Percentiles rank a stretch among this genome's conserved stretches.
Evolutionary conservation across 2,329 filamentous ascomycete species (phyloP).

Genomic region (Colletotrichum spinosum): DNA sequence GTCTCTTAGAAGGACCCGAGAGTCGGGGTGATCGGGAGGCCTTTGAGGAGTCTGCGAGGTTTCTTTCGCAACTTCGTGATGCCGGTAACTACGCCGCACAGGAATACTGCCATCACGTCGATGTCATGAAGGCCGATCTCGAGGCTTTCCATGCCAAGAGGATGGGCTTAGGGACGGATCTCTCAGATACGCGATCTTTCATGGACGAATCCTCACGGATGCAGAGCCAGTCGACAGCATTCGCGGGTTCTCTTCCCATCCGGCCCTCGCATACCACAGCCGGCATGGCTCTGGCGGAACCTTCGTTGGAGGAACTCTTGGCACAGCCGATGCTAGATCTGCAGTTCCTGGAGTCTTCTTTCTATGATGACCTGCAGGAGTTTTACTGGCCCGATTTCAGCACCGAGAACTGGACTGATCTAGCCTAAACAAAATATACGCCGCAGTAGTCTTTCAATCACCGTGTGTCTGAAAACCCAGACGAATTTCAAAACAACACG

Average conservation of each 20-base stretch:
- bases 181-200: neutral
- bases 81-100: slow-evolving; percentile 54
- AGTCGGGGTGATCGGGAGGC: slow-evolving; percentile 50
- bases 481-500: too few relatives aligned
- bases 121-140: slow-evolving; percentile 44
- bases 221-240: slow-evolving; percentile 1
- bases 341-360: slow-evolving; percentile 45
- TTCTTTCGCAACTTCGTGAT: slow-evolving; percentile 51
- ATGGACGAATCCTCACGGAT: neutral
- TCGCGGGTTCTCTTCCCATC: neutral
- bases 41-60: slow-evolving; percentile 51
- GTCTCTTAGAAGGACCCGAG: slow-evolving; percentile 46
- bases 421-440: slow-evolving; percentile 9
- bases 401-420: slow-evolving; percentile 34
- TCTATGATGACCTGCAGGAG: slow-evolving; percentile 38
- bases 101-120: slow-evolving; percentile 55
- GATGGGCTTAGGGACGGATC: neutral
- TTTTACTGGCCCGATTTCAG: slow-evolving; percentile 40
- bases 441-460: too few relatives aligned
- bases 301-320: slow-evolving; percentile 49
- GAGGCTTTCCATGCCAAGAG: slow-evolving; percentile 19
- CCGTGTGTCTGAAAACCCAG: too few relatives aligned
- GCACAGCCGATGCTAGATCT: slow-evolving; percentile 48
- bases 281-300: slow-evolving; percentile 50
- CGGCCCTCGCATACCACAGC: slow-evolving; percentile 41